Base-by-base conservation (phyloP, 1,284 basidiomycete species). In the Cutaneotrichosporon curvatum region DNA sequence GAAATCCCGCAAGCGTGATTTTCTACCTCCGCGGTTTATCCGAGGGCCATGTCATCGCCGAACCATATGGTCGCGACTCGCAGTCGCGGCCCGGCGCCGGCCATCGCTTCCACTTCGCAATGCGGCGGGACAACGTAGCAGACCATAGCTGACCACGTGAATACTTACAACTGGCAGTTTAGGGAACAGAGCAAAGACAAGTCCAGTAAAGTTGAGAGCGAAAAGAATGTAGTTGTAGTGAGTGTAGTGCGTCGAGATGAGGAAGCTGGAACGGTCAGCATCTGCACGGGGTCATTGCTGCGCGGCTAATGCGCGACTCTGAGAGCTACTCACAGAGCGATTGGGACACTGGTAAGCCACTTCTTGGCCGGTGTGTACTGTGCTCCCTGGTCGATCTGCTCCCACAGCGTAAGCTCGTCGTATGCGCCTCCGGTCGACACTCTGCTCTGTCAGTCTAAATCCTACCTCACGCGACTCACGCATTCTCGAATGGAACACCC, bases 301-400 rank as follows among this genome's bases (percentile, higher is more conserved):
- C n/a, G n/a, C n/a, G n/a, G n/a, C n/a, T n/a, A n/a, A n/a, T n/a
- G n/a, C n/a, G n/a, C n/a, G n/a, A n/a, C n/a, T n/a, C n/a, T n/a
- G 25, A 28, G 25, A 7, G 12, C 36, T 0, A 79, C 90, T 68
- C 62, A 96, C 89, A 99, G 75, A 30, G 80, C 80, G 61, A 97
- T 86, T 2, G 94, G 94, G 9, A 95, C 83, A 48, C 81, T 84
- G 47, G 95, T 82, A 34, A 99, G 76, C 89, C 92, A 98, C 70
- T 99, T 99, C 76, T 94, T 96, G 3, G 94, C 84, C 0, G 94
- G 94, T 2, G 94, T 99, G 72, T 98, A 95, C 64, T 98, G 94
- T 0, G 92, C 94, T 33, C 94, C 94, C 51, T 89, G 85, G 71
- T 99, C 94, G 51, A 99, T 99, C 78, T 99, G 94, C 69, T 99